These are phyloP conservation scores for Zygoascus flipseniorum DNA, from an alignment of 805 yeast genomes.

Conservation along the genomic window DNA sequence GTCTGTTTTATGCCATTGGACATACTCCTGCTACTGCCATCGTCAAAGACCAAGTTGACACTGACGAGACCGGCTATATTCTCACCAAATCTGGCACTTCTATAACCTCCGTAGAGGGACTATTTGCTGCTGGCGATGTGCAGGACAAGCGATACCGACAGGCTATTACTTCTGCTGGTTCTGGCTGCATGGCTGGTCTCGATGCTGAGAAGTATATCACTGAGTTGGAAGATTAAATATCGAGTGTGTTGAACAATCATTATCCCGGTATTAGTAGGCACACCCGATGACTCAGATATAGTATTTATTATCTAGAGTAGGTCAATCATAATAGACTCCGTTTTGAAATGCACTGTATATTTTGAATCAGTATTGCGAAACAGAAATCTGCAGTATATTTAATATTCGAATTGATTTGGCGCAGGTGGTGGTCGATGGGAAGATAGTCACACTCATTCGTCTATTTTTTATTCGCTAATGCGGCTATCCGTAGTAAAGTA, in stretches of 20 bases:
- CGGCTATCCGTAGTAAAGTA: no score
- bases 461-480: no score
- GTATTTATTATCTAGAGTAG: background rate
- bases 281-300: background rate
- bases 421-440: no score
- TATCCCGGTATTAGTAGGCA: no score
- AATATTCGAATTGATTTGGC: no score
- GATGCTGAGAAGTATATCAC: constrained; percentile 83
- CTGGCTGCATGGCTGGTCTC: constrained; percentile 99
- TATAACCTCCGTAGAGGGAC: constrained; percentile 76
- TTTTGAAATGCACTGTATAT: no score
- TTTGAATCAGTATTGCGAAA: no score
- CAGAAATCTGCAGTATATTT: no score
- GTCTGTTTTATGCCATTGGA: constrained; percentile 96
- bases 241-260: background rate
- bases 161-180: constrained; percentile 98
- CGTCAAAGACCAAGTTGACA: constrained; percentile 66
- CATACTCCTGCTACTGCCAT: constrained; percentile 91
- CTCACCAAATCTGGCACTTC: constrained; percentile 86
- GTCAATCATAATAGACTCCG: background rate
- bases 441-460: no score
- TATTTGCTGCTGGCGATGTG: constrained; percentile 98
- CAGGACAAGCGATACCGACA: constrained; percentile 97
- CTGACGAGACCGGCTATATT: constrained; percentile 84
- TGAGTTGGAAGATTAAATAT: constrained; percentile 30